A percentile compares a stretch with the other conserved stretches of the same genome.
phyloP scores from a whole-genome alignment of 345 rosid species.

The Tarenaya hassleriana region DNA sequence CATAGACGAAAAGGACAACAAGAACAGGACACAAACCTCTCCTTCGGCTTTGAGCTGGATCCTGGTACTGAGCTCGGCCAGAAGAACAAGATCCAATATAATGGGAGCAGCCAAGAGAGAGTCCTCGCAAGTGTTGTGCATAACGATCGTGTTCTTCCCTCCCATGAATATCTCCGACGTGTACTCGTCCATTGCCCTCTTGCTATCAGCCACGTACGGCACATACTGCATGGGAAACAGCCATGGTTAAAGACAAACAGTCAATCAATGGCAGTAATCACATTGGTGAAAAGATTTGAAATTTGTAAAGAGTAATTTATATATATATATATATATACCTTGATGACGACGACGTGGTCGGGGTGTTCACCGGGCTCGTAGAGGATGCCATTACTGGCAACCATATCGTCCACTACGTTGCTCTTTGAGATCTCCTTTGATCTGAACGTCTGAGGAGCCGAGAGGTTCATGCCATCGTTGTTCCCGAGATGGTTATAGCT shows the following conservation, averaged over 20 bases:
- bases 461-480: slow-evolving; percentile 97
- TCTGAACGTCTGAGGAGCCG: slow-evolving; percentile 94
- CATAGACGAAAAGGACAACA: no score
- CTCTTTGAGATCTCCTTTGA: slow-evolving; percentile 97
- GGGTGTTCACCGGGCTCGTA: slow-evolving; percentile 95
- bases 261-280: no score
- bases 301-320: not conserved
- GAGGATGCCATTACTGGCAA: slow-evolving; percentile 82
- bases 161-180: slow-evolving; percentile 99
- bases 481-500: slow-evolving; percentile 96
- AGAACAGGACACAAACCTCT: slow-evolving; percentile 43
- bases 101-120: slow-evolving; percentile 97
- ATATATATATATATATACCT: slow-evolving; percentile 39
- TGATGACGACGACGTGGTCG: slow-evolving; percentile 97
- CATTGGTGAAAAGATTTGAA: no score
- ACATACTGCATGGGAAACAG: slow-evolving; percentile 49
- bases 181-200: slow-evolving; percentile 99
- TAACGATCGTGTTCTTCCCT: slow-evolving; percentile 79
- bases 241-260: no score
- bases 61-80: slow-evolving; percentile 89
- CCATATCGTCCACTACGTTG: slow-evolving; percentile 98
- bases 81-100: slow-evolving; percentile 87
- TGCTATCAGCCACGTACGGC: slow-evolving; percentile 95
- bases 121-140: slow-evolving; percentile 97
- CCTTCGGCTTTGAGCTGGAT: slow-evolving; percentile 77